Conservation (phyloP, 78 protist genomes). For the Dictyostelium intermedium region DNA sequence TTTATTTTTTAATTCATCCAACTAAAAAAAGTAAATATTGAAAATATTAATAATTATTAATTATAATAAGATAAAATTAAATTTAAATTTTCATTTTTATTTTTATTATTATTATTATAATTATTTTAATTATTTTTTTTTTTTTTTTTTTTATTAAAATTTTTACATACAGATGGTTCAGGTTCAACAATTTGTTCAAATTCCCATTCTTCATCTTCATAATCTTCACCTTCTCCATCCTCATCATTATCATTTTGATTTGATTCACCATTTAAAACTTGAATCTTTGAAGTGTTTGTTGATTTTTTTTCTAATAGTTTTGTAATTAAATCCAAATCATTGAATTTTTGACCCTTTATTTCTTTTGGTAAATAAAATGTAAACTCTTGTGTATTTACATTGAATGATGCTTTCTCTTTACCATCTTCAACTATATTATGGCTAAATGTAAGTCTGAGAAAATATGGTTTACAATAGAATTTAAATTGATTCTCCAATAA, state of each 20-base stretch:
- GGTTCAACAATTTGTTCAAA: constrained; percentile 44
- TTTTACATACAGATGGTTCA: constrained; percentile 7
- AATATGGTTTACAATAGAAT: constrained; percentile 77
- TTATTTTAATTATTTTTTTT: neutral
- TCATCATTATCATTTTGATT: constrained; percentile 26
- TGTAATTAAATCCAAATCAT: constrained; percentile 62
- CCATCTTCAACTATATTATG: constrained; percentile 61
- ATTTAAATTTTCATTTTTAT: neutral
- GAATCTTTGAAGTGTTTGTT: neutral
- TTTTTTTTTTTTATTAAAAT: neutral
- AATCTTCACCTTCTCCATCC: constrained; percentile 22
- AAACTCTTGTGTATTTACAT: constrained; percentile 41
- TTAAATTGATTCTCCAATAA: constrained; percentile 49
- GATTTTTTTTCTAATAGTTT: constrained; percentile 53
- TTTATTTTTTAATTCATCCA: constrained; percentile 60
- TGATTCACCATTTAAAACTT: constrained; percentile 3
- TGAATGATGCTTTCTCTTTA: constrained; percentile 58
- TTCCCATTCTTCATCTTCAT: constrained; percentile 71
- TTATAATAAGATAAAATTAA: too few relatives aligned
- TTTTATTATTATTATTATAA: neutral
- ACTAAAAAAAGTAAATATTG: neutral
- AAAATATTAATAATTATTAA: neutral
- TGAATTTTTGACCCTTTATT: constrained; percentile 19
- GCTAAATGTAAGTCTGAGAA: constrained; percentile 48
- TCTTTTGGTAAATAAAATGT: constrained; percentile 69